Base-by-base conservation (phyloP, 1,284 basidiomycete genomes). In the Microbotryomycetes sp. region DNA sequence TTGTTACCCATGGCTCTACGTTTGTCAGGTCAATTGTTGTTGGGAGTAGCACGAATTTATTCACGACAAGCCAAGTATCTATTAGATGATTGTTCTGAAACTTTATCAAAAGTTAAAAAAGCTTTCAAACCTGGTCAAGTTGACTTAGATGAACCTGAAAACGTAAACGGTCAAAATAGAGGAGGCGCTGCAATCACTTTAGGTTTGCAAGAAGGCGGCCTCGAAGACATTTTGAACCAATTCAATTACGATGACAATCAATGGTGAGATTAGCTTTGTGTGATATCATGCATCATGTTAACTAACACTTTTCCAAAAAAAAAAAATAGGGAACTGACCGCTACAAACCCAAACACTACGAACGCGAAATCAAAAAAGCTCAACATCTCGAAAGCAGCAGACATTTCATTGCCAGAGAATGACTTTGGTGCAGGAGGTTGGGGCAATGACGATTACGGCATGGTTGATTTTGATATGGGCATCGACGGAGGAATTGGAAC, bases 1-100 rank as follows among this genome's bases (percentile, higher is more conserved):
- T 58, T 72, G 36, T 62, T 61, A 87, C 80, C 80, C 49, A 92
- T 97, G 85, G 92, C 93, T 1, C 85, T 98, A 25, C 87, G 94
- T 60, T 80, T 97, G 22, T 96, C 91, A 45, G 94, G 94, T 7
- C 94, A 97, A 73, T 82, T 98, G 51, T 82, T 98, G 62, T 84
- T 98, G 46, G 94, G 94, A 72, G 92, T 98, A 58, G 92, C 93
- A 54, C 84, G 96, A 63, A 97, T 98, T 74, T 97, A 98, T 78
- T 93, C 92, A 72, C 83, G 94, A 54, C 97, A 98, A 77, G 91
- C 92, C 25, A 96, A 97, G 74, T 98, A 98, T 77, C 82, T 98
- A 2, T 80, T 97, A 68, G 94, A 98, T 73, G 94, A 98, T 76
- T 97, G 93, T 75, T 94, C 94, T 71, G 96, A 98, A 75, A 92